Base-by-base conservation (phyloP, 441 rosid species). In the Adansonia rubrostipa region DNA sequence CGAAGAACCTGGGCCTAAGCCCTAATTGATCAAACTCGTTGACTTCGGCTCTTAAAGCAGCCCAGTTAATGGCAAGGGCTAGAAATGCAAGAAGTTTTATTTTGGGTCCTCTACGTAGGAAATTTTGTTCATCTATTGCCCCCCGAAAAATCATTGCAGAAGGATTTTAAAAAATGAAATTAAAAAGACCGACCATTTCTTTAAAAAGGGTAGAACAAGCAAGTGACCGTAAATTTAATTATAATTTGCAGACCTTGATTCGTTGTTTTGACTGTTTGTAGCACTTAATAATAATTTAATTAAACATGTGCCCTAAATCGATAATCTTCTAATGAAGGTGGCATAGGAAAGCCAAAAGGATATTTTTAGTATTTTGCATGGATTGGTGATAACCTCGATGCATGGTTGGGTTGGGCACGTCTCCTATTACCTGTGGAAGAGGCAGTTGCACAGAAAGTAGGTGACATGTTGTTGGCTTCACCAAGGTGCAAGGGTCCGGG, bases 371-470 rank as follows among this genome's bases (percentile, higher is more conserved):
- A 28, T 28, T 24, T 9, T 42, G 17, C 44, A 72, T 24, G 56
- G 86, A 54, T 86, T 67, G 88, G 78, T 78, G 84, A 82, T 84
- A 85, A 85, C 83, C 87, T 84, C 81, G 88, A 81, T 48, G 63
- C 51, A 62, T 63, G 33, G 3, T 28, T 28, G 33, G 62, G 15
- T 20, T 63, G 84, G 79, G 67, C 82, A 77, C 87, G 86, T 78
- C 75, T 79, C 74, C 85, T 66, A 11, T 67, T 4, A 71, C 75
- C 74, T 68, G 28, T 77, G 79, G 54, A 8, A 75, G 77, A 74
- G 85, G 89, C 89, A 87, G 93, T 87, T 90, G 89, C 88, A 84
- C 93, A 73, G 33, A 80, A 80, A 87, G 88, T 87, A 74, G 93
- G 84, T 90, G 87, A 80, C 70, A 78, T 87, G 81, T 87, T 63